These are phyloP conservation scores for Backusella parvicylindrica DNA, from an alignment of 192 early-diverging fungal species.

Conservation along the genomic window DNA sequence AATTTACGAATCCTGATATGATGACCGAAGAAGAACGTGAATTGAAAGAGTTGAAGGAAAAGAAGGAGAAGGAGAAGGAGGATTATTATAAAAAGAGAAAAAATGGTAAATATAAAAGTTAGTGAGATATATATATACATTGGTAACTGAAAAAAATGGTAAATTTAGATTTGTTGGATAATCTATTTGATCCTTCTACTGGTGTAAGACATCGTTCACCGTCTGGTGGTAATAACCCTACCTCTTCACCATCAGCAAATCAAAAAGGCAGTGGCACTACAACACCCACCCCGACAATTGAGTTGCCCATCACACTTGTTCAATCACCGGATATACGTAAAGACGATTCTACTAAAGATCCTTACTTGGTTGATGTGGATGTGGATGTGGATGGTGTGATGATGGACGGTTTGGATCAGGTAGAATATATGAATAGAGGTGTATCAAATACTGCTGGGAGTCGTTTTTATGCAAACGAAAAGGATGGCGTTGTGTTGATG, in stretches of 20 bases:
- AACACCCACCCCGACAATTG: neutral
- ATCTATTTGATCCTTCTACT: constrained; percentile 30
- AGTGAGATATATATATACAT: no score
- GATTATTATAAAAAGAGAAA: constrained; percentile 26
- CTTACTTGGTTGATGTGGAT: constrained; percentile 27
- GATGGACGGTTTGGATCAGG: constrained; percentile 28
- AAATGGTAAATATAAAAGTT: constrained; percentile 13
- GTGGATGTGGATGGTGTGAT: constrained; percentile 32
- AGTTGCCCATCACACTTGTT: neutral
- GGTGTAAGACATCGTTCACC: constrained; percentile 5
- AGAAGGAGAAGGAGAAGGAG: constrained; percentile 30
- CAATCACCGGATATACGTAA: neutral
- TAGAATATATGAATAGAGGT: constrained; percentile 16
- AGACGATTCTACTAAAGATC: constrained; percentile 13
- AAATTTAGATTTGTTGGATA: constrained; percentile 29
- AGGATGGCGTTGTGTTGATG: neutral
- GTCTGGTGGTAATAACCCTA: neutral
- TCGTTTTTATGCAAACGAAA: constrained; percentile 21
- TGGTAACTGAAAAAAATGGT: neutral
- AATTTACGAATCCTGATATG: constrained; percentile 45
- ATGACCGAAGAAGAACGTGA: constrained; percentile 31
- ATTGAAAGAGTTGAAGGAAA: constrained; percentile 21
- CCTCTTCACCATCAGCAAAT: neutral
- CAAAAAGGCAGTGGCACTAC: neutral
- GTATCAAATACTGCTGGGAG: neutral